Conservation (phyloP, 1,139 yeast genomes). For the Pneumocystis canis region DNA sequence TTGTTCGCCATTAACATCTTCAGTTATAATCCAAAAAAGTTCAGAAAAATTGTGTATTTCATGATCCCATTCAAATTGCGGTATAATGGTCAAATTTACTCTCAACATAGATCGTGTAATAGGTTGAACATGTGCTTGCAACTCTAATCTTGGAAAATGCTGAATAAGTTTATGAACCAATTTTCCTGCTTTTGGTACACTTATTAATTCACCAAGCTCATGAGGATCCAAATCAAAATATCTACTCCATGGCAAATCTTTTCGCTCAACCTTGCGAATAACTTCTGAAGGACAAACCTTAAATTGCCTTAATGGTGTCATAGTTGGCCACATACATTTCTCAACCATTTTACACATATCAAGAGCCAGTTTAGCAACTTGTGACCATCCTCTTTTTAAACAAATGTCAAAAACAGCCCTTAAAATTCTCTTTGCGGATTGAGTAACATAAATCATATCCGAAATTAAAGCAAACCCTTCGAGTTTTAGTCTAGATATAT, state of each 20-base stretch:
- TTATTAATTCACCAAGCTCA: constrained; percentile 70
- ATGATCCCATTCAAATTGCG: constrained; percentile 66
- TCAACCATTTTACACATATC: constrained; percentile 71
- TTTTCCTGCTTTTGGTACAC: constrained; percentile 54
- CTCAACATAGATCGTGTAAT: constrained; percentile 52
- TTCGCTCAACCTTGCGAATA: constrained; percentile 59
- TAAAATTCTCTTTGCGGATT: constrained; percentile 78
- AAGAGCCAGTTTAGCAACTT: constrained; percentile 42
- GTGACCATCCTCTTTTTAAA: constrained; percentile 57
- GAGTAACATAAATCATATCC: constrained; percentile 87
- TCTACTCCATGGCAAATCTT: constrained; percentile 69
- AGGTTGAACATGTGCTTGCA: constrained; percentile 58
- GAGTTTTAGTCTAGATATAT: constrained; percentile 55
- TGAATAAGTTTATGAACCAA: constrained; percentile 45
- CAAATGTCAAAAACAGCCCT: constrained; percentile 77
- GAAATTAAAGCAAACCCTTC: constrained; percentile 87
- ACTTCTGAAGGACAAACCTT: constrained; percentile 51
- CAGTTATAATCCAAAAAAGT: constrained; percentile 54
- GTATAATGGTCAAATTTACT: constrained; percentile 50
- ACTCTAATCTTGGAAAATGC: constrained; percentile 53
- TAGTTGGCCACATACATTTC: constrained; percentile 67
- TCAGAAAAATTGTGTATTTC: constrained; percentile 50
- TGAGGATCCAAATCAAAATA: constrained; percentile 57
- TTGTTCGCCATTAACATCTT: constrained; percentile 70
- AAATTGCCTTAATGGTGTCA: constrained; percentile 79